Evolutionary conservation across 2,329 filamentous ascomycete genomes (phyloP).

Genomic region (Cryoendolithus antarcticus): DNA sequence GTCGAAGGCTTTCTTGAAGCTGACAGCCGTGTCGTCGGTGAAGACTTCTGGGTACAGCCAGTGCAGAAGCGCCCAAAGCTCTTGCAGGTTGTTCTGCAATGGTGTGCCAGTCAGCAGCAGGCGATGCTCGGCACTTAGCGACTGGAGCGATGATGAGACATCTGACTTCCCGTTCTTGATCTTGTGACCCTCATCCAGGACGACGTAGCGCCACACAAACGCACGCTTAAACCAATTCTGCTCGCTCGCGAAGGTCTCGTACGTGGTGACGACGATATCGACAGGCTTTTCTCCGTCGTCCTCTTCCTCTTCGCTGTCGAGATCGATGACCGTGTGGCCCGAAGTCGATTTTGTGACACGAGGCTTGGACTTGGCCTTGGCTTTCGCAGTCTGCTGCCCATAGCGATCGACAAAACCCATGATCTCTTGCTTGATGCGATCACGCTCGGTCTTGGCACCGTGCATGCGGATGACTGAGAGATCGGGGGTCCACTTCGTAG

Average conservation of each 20-base stretch:
- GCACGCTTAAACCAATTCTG: conserved; percentile 38
- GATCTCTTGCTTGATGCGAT: conserved; percentile 29
- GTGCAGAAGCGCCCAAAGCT: conserved; percentile 46
- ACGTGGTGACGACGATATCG: conserved; percentile 39
- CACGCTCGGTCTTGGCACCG: conserved; percentile 31
- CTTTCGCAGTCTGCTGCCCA: conserved; percentile 29
- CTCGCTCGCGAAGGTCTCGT: conserved; percentile 36
- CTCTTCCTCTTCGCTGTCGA: conserved; percentile 6
- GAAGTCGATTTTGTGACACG: conserved; percentile 1
- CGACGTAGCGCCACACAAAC: conserved; percentile 41
- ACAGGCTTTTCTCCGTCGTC: conserved; percentile 14
- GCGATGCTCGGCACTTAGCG: conserved; percentile 35
- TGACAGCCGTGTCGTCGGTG: conserved; percentile 33
- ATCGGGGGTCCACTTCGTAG: conserved; percentile 35
- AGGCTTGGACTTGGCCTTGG: conserved; percentile 7
- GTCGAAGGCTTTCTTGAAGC: conserved; percentile 46
- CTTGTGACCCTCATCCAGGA: conserved; percentile 43
- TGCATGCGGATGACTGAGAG: conserved; percentile 36
- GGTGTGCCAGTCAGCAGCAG: conserved; percentile 44
- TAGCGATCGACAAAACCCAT: conserved; percentile 34
- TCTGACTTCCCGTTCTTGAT: conserved; percentile 38
- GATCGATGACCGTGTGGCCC: conserved; percentile 16
- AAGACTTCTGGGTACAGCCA: conserved; percentile 51
- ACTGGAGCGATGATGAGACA: conserved; percentile 31
- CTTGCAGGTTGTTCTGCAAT: conserved; percentile 45